These are phyloP conservation scores for Endothia cerciana DNA, from an alignment of 2,329 filamentous ascomycete genomes.

Conservation along the genomic window DNA sequence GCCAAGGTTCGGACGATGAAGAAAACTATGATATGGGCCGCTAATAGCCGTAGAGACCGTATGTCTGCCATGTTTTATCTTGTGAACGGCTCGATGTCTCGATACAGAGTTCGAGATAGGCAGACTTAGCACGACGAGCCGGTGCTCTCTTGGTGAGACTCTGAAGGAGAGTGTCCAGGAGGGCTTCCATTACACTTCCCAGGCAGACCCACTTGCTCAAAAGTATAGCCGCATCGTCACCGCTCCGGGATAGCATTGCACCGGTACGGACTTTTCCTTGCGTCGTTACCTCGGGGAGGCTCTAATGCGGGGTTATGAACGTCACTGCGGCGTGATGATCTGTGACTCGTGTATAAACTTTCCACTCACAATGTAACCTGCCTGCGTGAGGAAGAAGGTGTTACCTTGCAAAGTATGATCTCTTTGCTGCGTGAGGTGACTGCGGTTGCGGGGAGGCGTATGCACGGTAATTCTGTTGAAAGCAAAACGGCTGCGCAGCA, in stretches of 20 bases:
- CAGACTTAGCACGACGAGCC: neutral
- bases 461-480: no score
- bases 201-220: neutral
- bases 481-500: no score
- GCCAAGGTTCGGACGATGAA: neutral
- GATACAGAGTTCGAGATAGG: neutral
- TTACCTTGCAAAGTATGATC: no score
- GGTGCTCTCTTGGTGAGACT: neutral
- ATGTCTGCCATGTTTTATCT: neutral
- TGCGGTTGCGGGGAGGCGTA: no score
- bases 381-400: no score
- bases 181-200: neutral
- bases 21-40: neutral
- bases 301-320: neutral
- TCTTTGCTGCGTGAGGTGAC: no score
- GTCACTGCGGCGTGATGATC: neutral
- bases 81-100: neutral
- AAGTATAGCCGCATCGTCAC: neutral
- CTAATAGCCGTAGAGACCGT: neutral
- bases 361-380: slow-evolving; percentile 1
- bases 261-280: neutral
- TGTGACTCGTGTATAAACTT: neutral
- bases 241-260: neutral
- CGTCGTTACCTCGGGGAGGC: neutral
- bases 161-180: no score